phyloP scores from a whole-genome alignment of 2,329 filamentous ascomycete species.

The Hypoxylon sp. region DNA sequence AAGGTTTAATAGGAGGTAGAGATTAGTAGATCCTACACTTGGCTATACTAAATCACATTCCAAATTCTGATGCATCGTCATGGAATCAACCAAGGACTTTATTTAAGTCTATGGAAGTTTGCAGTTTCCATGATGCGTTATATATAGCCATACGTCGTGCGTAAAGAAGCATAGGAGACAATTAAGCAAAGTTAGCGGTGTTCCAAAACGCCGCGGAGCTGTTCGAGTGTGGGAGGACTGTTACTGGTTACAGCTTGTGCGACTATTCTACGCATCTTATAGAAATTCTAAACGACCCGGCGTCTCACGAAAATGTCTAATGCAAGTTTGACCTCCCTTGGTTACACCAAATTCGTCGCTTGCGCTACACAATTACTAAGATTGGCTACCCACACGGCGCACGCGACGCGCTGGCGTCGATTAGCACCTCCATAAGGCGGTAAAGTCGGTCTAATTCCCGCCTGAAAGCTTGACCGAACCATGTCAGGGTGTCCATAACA shows the following conservation, averaged over 20 bases:
- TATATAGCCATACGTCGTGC: background rate
- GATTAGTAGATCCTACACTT: background rate
- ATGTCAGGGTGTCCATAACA: slow-evolving; percentile 8
- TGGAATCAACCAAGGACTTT: slow-evolving; percentile 1
- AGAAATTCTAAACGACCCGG: slow-evolving; percentile 17
- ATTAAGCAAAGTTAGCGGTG: background rate
- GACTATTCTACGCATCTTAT: slow-evolving; percentile 13
- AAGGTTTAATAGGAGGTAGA: slow-evolving; percentile 12
- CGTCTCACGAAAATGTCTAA: slow-evolving; percentile 14
- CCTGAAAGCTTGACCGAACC: slow-evolving; percentile 32
- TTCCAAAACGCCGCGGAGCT: background rate
- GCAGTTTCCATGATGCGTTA: background rate
- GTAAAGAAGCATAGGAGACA: slow-evolving; percentile 7
- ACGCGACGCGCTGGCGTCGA: slow-evolving; percentile 31
- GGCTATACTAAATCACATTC: slow-evolving; percentile 8
- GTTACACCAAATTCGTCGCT: slow-evolving; percentile 33
- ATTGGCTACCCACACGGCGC: background rate
- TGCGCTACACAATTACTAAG: background rate
- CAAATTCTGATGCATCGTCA: slow-evolving; percentile 4
- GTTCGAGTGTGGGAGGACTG: slow-evolving; percentile 1
- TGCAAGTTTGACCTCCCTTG: slow-evolving; percentile 27
- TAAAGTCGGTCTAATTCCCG: slow-evolving; percentile 26
- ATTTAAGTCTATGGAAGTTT: slow-evolving; percentile 2
- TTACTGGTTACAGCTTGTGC: background rate
- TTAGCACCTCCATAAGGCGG: slow-evolving; percentile 3